phyloP scores from a whole-genome alignment of 352 stramenopile species.

The Phytophthora macrochlamydospora region DNA sequence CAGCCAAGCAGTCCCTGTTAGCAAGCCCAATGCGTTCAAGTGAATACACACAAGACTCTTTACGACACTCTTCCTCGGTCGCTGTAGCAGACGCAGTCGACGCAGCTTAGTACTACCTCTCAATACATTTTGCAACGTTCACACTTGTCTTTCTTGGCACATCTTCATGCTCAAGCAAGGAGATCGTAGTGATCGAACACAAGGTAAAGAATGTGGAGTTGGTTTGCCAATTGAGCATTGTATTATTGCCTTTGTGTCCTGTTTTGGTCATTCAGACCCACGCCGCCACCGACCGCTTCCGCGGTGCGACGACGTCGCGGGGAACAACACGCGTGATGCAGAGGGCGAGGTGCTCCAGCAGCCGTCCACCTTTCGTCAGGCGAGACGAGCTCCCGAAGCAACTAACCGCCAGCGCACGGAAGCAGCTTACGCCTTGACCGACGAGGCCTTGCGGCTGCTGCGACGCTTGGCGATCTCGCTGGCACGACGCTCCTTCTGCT shows the following conservation, averaged over 20 bases:
- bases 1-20: slow-evolving; percentile 15
- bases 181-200: background rate
- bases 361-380: slow-evolving; percentile 19
- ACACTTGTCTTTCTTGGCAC: background rate
- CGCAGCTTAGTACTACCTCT: too few relatives aligned
- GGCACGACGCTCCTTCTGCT: slow-evolving; percentile 97
- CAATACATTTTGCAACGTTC: too few relatives aligned
- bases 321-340: slow-evolving; percentile 35
- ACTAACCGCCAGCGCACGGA: slow-evolving; percentile 20
- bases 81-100: background rate
- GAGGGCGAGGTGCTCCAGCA: slow-evolving; percentile 28
- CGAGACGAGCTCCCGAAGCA: slow-evolving; percentile 15
- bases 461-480: slow-evolving; percentile 98
- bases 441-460: slow-evolving; percentile 95
- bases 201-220: slow-evolving; percentile 1
- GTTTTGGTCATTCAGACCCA: slow-evolving; percentile 37
- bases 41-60: background rate
- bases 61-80: background rate
- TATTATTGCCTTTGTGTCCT: slow-evolving; percentile 51
- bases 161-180: background rate
- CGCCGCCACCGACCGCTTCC: background rate
- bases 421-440: slow-evolving; percentile 88
- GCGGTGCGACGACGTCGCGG: background rate
- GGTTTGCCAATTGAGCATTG: slow-evolving; percentile 39
- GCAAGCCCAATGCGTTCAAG: slow-evolving; percentile 1